A percentile compares a stretch with the other conserved stretches of the same genome.
Evolutionary conservation across 2,329 filamentous ascomycete genomes (phyloP).

Genomic region (Colletotrichum tanaceti): DNA sequence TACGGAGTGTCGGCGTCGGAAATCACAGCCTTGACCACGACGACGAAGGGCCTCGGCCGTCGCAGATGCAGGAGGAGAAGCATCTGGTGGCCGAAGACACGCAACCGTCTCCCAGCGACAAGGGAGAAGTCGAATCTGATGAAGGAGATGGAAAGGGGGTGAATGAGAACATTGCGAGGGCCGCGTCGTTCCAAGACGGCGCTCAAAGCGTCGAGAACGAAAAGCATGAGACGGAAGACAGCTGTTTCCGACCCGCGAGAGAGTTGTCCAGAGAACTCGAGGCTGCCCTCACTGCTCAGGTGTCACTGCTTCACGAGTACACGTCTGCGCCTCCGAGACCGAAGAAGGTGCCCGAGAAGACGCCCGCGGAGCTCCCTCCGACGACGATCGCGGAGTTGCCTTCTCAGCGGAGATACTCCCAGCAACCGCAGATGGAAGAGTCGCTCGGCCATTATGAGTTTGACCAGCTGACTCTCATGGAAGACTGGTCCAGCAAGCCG

Average conservation of each 20-base stretch:
- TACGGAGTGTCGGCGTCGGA: slow-evolving; percentile 46
- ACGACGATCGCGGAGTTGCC: slow-evolving; percentile 28
- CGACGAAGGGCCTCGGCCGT: slow-evolving; percentile 44
- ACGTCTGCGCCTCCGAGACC: slow-evolving; percentile 22
- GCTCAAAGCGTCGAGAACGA: slow-evolving; percentile 8
- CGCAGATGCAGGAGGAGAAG: slow-evolving; percentile 34
- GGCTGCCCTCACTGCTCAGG: slow-evolving; percentile 29
- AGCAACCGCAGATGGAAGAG: slow-evolving; percentile 25
- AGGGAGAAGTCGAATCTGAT: neutral
- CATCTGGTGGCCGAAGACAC: neutral
- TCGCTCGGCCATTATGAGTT: slow-evolving; percentile 28
- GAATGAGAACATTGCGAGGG: neutral
- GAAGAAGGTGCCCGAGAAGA: slow-evolving; percentile 15
- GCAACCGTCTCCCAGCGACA: neutral
- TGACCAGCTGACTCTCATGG: slow-evolving; percentile 21
- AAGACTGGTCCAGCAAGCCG: slow-evolving; percentile 8
- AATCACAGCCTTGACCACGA: slow-evolving; percentile 44
- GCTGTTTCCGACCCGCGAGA: slow-evolving; percentile 11
- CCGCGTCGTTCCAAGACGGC: slow-evolving; percentile 21
- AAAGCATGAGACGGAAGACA: neutral
- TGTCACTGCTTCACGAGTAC: slow-evolving; percentile 25
- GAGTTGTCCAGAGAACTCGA: slow-evolving; percentile 27
- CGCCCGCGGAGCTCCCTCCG: slow-evolving; percentile 17
- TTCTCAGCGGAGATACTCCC: slow-evolving; percentile 31
- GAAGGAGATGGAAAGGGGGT: neutral